Conservation (phyloP, 768 basidiomycete genomes). For the Boletus tomentosulus region DNA sequence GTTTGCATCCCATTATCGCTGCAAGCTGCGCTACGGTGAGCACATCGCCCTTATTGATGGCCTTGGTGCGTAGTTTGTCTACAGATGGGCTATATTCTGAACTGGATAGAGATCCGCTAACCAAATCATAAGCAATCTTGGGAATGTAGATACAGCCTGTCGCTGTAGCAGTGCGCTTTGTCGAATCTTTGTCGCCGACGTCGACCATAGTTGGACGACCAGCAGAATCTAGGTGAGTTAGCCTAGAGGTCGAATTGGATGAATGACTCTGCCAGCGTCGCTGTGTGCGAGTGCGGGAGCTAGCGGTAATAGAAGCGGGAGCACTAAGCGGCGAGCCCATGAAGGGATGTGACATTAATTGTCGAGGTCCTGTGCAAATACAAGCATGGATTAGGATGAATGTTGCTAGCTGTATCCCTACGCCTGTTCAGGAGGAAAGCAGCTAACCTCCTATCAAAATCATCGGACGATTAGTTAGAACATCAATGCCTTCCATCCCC, state of each 20-base stretch:
- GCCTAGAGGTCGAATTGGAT: conserved; percentile 6
- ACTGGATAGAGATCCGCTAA: conserved; percentile 33
- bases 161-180: conserved; percentile 70
- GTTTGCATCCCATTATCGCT: conserved; percentile 84
- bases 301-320: neutral
- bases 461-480: conserved; percentile 79
- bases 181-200: conserved; percentile 57
- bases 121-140: conserved; percentile 56
- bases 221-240: conserved; percentile 71
- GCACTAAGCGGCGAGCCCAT: neutral
- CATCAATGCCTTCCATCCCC: conserved; percentile 79
- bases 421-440: conserved; percentile 25
- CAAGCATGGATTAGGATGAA: conserved; percentile 21
- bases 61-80: conserved; percentile 45
- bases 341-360: conserved; percentile 1
- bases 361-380: conserved; percentile 21
- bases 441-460: conserved; percentile 93
- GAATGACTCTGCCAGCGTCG: conserved; percentile 24
- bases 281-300: conserved; percentile 2
- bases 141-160: conserved; percentile 69
- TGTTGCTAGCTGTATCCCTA: conserved; percentile 15
- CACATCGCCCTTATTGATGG: conserved; percentile 61
- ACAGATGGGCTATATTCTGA: conserved; percentile 12
- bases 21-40: conserved; percentile 78
- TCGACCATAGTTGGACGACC: conserved; percentile 86